phyloP scores from a whole-genome alignment of 2,329 filamentous ascomycete species.

The Macrophomina tecta region DNA sequence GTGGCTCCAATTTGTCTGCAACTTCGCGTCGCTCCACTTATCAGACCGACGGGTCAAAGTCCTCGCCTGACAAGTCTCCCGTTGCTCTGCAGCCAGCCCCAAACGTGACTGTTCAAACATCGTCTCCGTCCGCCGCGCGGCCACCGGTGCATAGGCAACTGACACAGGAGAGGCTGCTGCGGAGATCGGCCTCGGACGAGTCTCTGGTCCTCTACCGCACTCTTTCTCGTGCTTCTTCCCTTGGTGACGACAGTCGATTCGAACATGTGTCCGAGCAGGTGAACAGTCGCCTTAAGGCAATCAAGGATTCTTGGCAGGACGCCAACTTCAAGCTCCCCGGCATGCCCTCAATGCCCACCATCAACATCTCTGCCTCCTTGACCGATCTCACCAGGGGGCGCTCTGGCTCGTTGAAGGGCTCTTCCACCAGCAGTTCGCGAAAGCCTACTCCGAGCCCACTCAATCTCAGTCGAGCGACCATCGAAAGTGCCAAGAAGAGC shows the following conservation, averaged over 20 bases:
- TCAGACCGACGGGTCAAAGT: constrained; percentile 8
- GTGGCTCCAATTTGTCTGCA: constrained; percentile 12
- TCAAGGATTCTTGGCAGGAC: constrained; percentile 86
- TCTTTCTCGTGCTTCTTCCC: constrained; percentile 78
- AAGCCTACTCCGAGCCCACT: constrained; percentile 24
- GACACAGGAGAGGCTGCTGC: constrained; percentile 45
- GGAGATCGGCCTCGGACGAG: constrained; percentile 75
- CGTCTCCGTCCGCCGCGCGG: background rate
- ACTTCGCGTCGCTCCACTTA: constrained; percentile 15
- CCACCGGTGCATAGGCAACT: constrained; percentile 30
- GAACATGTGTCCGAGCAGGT: constrained; percentile 81
- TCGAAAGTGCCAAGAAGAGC: constrained; percentile 18
- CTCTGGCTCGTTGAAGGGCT: constrained; percentile 16
- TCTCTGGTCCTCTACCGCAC: constrained; percentile 75
- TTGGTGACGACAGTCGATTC: constrained; percentile 84
- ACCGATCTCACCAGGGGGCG: constrained; percentile 23
- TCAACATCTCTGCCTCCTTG: constrained; percentile 33
- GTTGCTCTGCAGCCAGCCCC: constrained; percentile 28
- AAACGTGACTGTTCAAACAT: constrained; percentile 1
- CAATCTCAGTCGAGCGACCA: constrained; percentile 5
- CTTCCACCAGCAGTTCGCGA: background rate
- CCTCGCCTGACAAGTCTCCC: constrained; percentile 3
- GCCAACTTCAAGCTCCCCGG: constrained; percentile 71
- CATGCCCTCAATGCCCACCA: constrained; percentile 52
- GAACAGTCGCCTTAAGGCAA: constrained; percentile 87